phyloP scores from a whole-genome alignment of 768 basidiomycete species.

The Gelatoporia subvermispora region DNA sequence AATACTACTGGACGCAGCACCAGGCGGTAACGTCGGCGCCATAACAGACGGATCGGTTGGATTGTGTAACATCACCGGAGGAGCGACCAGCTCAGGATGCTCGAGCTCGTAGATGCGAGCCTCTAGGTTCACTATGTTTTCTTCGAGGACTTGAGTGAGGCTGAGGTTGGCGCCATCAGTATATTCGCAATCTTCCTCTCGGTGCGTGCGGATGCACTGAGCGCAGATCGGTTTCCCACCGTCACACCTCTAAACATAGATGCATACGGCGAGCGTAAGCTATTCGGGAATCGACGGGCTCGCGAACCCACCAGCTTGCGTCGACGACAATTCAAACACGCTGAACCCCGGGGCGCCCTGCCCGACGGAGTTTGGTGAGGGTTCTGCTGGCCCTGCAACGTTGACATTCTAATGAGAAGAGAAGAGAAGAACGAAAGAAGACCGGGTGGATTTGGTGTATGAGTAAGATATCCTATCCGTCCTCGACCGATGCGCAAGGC shows the following conservation, averaged over 20 bases:
- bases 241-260: conserved; percentile 54
- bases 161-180: conserved; percentile 59
- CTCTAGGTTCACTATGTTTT: conserved; percentile 51
- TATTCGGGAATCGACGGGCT: background rate
- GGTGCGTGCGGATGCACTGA: conserved; percentile 54
- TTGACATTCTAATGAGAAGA: background rate
- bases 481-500: background rate
- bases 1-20: no score
- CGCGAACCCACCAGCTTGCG: conserved; percentile 23
- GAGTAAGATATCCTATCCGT: conserved; percentile 2
- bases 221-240: conserved; percentile 60
- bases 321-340: conserved; percentile 22
- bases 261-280: background rate
- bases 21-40: no score
- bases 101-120: conserved; percentile 40
- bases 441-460: background rate
- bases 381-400: background rate
- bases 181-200: conserved; percentile 59
- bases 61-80: conserved; percentile 9
- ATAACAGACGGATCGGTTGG: background rate
- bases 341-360: conserved; percentile 22
- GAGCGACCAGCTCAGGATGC: conserved; percentile 10
- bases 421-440: conserved; percentile 2
- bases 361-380: conserved; percentile 2
- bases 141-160: conserved; percentile 57